Evolutionary conservation across 306 rosid genomes (phyloP), one percentile per base, ranked within the genome.

Genomic region (Pterocarpus macrocarpus): DNA sequence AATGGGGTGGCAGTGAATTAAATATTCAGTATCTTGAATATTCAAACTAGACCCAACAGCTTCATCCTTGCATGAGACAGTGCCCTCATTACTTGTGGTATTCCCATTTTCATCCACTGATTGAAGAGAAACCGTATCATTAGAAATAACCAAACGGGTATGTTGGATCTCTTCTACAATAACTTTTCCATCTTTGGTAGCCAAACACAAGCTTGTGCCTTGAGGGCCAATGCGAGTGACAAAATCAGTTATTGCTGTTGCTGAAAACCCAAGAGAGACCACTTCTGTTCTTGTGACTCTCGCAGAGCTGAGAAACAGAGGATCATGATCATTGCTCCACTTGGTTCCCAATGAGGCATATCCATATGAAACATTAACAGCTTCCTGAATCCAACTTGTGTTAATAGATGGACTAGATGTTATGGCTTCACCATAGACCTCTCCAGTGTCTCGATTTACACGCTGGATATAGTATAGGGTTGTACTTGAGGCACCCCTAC

Each of bases 251-350:
- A 91, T 47, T 30, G 28, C 32, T 9, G 58, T 47, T 7, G 73
- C 71, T 0, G 90, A 44, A 81, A 90, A 84, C 14, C 92, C 94
- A 3, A 90, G 72, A 22, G 90, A 89, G 52, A 87, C 7, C 52
- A 74, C 73, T 11, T 86, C 82, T 4, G 14, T 82, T 62, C 64
- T 85, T 30, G 77, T 50, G 38, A 90, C 49, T 80, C 84, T 84
- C 12, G 77, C 74, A 11, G 92, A 85, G 64, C n/a, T 83, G 2
- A 87, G 81, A 55, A 83, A 85, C 53, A 89, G 33, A 67, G 64
- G 57, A 15, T 85, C 77, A 32, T 35, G 41, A 30, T 2, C 70
- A 52, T 73, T 73, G 65, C 36, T 64, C 92, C 86, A 90, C 67
- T 63, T 86, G 39, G 69, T 44, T 78, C 84, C 90, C 14, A 87